phyloP scores from a whole-genome alignment of 768 basidiomycete species.

The Leucocoprinus birnbaumii region DNA sequence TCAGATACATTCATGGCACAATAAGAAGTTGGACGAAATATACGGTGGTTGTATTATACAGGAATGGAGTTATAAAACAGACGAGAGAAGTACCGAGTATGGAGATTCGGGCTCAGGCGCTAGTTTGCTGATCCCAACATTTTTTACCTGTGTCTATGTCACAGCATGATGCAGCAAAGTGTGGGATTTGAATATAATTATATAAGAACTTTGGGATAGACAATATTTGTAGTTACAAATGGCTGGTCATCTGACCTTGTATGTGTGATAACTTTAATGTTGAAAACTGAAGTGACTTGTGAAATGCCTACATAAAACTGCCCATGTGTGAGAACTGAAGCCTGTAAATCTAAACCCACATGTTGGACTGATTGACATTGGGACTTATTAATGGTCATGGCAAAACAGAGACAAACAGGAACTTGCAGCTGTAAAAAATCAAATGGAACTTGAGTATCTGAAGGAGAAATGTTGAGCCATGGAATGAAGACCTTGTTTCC shows the following conservation, averaged over 20 bases:
- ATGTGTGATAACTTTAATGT: conserved; percentile 23
- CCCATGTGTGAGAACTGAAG: conserved; percentile 34
- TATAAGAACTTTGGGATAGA: too few species aligned
- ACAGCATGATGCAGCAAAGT: too few species aligned
- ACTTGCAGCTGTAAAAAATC: conserved; percentile 31
- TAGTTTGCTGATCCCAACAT: too few species aligned
- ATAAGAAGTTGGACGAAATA: too few species aligned
- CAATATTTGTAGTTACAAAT: too few species aligned
- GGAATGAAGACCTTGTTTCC: conserved; percentile 20
- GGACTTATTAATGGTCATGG: conserved; percentile 37
- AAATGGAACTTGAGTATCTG: conserved; percentile 20
- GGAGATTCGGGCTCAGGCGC: too few species aligned
- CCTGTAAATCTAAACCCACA: conserved; percentile 30
- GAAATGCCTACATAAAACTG: conserved; percentile 38
- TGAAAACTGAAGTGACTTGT: conserved; percentile 19
- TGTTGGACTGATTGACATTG: conserved; percentile 27
- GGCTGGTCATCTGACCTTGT: conserved; percentile 2
- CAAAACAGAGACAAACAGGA: conserved; percentile 34
- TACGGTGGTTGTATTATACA: too few species aligned
- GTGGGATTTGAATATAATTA: too few species aligned
- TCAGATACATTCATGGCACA: too few species aligned
- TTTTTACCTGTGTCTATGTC: too few species aligned
- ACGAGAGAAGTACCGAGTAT: too few species aligned
- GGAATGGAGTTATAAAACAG: too few species aligned
- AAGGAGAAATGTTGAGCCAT: background rate